phyloP scores from a whole-genome alignment of 495 filamentous ascomycete species.

The Coniosporium apollinis region DNA sequence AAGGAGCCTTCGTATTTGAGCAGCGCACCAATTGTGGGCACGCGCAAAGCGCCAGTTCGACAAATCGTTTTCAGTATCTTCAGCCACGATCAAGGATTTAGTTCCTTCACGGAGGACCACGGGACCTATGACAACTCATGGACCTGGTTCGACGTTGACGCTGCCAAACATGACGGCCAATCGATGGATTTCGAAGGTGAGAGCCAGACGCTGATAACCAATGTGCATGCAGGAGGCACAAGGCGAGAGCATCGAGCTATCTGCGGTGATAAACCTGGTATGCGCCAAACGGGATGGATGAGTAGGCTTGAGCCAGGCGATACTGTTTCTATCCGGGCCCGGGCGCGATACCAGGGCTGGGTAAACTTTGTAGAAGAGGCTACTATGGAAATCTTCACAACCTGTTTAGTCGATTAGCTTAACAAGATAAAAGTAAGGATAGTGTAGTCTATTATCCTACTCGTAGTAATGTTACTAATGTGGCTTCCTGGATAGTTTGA shows the following conservation, averaged over 20 bases:
- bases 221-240: background rate
- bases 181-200: no score
- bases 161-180: slow-evolving; percentile 2
- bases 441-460: no score
- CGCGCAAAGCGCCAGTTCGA: no score
- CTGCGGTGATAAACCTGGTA: background rate
- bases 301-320: background rate
- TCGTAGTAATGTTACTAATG: no score
- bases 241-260: background rate
- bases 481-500: no score
- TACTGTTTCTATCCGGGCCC: background rate
- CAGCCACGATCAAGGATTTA: slow-evolving; percentile 54
- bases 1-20: background rate
- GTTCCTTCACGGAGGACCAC: slow-evolving; percentile 17
- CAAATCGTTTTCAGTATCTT: slow-evolving; percentile 48
- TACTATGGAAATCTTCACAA: background rate
- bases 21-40: background rate
- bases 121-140: slow-evolving; percentile 39
- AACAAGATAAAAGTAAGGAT: no score
- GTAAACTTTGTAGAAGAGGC: slow-evolving; percentile 1
- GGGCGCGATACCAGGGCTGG: slow-evolving; percentile 1
- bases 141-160: slow-evolving; percentile 56
- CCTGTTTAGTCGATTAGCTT: no score
- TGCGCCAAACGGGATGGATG: slow-evolving; percentile 1
- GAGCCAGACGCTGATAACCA: background rate